Evolutionary conservation across 352 stramenopile genomes (phyloP).

Genomic region (Thalassiosira delicatula): DNA sequence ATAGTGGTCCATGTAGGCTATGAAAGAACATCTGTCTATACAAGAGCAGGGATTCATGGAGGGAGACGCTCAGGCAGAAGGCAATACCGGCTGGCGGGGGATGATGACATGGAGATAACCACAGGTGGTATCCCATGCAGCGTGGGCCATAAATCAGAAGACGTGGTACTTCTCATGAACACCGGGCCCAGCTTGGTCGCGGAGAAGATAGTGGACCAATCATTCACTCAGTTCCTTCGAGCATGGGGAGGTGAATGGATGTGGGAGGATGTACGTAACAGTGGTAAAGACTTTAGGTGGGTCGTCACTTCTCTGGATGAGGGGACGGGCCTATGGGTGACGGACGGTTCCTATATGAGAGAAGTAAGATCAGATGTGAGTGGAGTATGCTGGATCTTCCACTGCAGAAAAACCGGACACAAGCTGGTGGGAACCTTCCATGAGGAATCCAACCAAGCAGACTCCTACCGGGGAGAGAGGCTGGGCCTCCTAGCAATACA

Average conservation of each 20-base stretch:
- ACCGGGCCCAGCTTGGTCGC: neutral
- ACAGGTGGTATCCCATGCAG: neutral
- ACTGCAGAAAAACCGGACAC: neutral
- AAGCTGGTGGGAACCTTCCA: slow-evolving; percentile 6
- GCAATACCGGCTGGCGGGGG: neutral
- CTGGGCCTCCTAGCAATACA: slow-evolving; percentile 27
- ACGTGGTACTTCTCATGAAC: neutral
- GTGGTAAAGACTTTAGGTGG: neutral
- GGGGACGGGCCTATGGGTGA: neutral
- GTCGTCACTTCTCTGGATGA: neutral
- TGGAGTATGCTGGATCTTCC: neutral
- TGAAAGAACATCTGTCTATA: neutral
- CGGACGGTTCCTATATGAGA: neutral
- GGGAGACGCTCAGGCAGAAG: neutral
- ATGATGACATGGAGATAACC: neutral
- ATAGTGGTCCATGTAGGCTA: neutral
- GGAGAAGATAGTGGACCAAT: neutral
- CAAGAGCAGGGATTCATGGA: neutral
- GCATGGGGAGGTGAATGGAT: neutral
- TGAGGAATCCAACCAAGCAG: neutral
- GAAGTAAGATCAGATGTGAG: neutral
- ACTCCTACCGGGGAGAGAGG: slow-evolving; percentile 26
- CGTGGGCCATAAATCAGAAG: neutral
- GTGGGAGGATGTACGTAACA: neutral
- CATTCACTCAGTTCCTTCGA: neutral